Conservation (phyloP, 441 rosid genomes). For the Hura crepitans region DNA sequence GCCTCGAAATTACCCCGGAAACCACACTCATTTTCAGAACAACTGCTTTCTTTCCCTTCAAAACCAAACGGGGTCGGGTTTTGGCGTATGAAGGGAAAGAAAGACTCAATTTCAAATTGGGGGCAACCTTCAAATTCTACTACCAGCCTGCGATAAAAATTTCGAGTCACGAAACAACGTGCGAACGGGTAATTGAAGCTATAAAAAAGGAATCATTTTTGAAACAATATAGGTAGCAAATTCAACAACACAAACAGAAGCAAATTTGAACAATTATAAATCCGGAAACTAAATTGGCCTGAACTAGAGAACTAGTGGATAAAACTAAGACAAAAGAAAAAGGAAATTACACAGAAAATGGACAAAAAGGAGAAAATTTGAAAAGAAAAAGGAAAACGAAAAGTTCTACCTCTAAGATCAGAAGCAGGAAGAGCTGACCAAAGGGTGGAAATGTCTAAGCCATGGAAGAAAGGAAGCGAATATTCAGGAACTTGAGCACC, state of each 20-base stretch:
- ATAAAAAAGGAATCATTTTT: not conserved
- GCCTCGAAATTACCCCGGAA: constrained; percentile 79
- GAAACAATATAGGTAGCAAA: not conserved
- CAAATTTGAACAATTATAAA: not conserved
- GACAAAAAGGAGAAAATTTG: not conserved
- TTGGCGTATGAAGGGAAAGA: constrained; percentile 55
- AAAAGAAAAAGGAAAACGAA: not conserved
- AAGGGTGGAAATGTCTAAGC: constrained; percentile 21
- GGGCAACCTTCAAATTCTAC: constrained; percentile 27
- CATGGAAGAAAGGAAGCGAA: constrained; percentile 19
- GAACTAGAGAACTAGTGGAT: not conserved
- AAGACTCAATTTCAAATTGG: constrained; percentile 29
- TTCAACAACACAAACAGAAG: not conserved
- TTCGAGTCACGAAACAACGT: constrained; percentile 7
- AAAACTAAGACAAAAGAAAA: not conserved
- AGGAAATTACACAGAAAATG: not conserved
- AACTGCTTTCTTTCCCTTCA: constrained; percentile 44
- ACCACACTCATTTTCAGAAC: constrained; percentile 49
- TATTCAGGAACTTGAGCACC: constrained; percentile 20
- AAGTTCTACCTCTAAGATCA: constrained; percentile 12
- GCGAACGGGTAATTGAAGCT: not conserved
- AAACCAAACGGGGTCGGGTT: constrained; percentile 41
- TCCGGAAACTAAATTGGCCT: not conserved
- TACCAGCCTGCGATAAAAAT: constrained; percentile 36
- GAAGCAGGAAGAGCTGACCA: constrained; percentile 22